Evolutionary conservation across 768 basidiomycete species (phyloP).

Genomic region (Boletus sensibilis): DNA sequence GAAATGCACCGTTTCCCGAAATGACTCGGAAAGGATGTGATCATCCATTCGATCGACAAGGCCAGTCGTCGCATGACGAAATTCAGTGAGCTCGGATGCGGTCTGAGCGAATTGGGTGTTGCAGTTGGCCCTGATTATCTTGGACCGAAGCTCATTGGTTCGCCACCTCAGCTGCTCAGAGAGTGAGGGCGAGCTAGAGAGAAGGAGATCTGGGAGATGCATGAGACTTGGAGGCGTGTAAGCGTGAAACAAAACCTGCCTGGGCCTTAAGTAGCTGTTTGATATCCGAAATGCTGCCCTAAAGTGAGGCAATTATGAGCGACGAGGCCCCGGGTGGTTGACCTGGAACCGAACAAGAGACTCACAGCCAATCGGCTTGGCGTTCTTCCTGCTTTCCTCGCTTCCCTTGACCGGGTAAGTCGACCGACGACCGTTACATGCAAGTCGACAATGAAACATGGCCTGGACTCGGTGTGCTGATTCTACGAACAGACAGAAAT

Average conservation of each 20-base stretch:
- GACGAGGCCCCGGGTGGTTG: too few species aligned
- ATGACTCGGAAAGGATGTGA: slow-evolving; percentile 2
- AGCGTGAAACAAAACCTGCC: not conserved
- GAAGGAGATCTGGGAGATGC: slow-evolving; percentile 2
- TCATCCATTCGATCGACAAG: not conserved
- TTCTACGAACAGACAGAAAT: too few species aligned
- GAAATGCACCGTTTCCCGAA: slow-evolving; percentile 9
- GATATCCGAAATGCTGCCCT: not conserved
- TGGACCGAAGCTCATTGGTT: not conserved
- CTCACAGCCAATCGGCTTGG: not conserved
- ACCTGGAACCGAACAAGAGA: not conserved
- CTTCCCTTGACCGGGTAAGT: not conserved
- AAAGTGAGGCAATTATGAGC: not conserved
- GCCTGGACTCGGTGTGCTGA: not conserved
- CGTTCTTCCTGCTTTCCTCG: not conserved
- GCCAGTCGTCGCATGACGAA: not conserved
- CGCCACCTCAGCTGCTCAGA: slow-evolving; percentile 1
- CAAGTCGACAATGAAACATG: not conserved
- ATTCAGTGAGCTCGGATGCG: slow-evolving; percentile 2
- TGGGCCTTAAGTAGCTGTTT: not conserved
- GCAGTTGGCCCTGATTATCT: slow-evolving; percentile 1
- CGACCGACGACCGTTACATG: not conserved
- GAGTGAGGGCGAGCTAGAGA: not conserved
- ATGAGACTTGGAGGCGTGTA: not conserved
- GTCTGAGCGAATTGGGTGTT: slow-evolving; percentile 5